Base-by-base conservation (phyloP, 306 rosid species). In the Oxytropis ochrocephala region DNA sequence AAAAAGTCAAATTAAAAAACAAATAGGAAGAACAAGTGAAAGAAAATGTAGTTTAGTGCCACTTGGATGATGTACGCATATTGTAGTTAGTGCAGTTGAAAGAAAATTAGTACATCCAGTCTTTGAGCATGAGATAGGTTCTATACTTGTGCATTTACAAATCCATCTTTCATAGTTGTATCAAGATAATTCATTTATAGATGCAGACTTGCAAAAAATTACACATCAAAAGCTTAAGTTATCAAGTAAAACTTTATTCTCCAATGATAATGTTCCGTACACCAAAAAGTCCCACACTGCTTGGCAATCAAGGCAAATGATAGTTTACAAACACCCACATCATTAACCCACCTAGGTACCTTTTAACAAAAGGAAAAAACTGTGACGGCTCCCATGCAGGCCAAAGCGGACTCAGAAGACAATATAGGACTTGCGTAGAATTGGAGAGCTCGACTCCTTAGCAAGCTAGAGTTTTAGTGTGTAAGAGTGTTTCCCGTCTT, bases 1-100 rank as follows among this genome's bases (percentile, higher is more conserved):
- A 39, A 19, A 69, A 48, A 61, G 69, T 55, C 62, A 72, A 65
- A 61, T 75, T 53, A 52, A 46, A 49, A 43, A 38, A 36, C 27
- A 33, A 27, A 52, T 19, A 56, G 36, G 75, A 79, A 79, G 14
- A 74, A 71, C 35, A 63, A 50, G 39, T 21, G 72, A 80, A 35
- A 71, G 14, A 36, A 19, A 74, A 63, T n/a, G 39, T 49, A 60
- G 24, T 21, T 7, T 52, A 56, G 12, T 18, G 48, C 59, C 38
- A n/a, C 46, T 27, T 24, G 29, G 3, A 53, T 3, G 32, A 64
- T 32, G 47, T 46, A 11, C 39, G 65, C 53, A 57, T 18, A 36
- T 60, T 58, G 44, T 56, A 64, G 42, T 64, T 6, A 51, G 5
- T 58, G 2, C 19, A 32, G 29, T 6, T 33, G 19, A 29, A 70